Conservation (phyloP, 2,329 filamentous ascomycete species). For the Cercospora brassicicola region DNA sequence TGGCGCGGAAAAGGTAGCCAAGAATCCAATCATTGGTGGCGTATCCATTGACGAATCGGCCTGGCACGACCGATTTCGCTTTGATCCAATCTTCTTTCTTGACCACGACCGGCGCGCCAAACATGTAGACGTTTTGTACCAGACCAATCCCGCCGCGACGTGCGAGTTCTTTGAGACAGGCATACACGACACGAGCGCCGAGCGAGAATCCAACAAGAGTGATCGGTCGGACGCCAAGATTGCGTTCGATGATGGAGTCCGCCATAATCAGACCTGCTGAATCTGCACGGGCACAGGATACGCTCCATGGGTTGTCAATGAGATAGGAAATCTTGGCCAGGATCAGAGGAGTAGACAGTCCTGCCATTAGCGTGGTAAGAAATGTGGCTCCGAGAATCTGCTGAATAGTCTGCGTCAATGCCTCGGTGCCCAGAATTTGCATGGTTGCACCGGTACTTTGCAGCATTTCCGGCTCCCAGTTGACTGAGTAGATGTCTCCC, state of each 20-base stretch:
- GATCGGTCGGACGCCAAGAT: constrained; percentile 84
- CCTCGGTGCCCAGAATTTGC: constrained; percentile 96
- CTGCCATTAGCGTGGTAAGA: constrained; percentile 84
- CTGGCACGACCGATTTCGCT: constrained; percentile 78
- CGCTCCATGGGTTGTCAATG: constrained; percentile 97
- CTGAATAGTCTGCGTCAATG: constrained; percentile 91
- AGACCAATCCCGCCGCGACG: constrained; percentile 80
- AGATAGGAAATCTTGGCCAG: constrained; percentile 92
- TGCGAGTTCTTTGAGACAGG: constrained; percentile 82
- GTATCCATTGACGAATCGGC: constrained; percentile 93
- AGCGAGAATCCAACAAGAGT: constrained; percentile 94
- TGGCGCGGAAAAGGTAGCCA: constrained; percentile 89
- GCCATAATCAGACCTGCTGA: constrained; percentile 88
- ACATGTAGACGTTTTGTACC: constrained; percentile 92
- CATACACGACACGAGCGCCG: constrained; percentile 87
- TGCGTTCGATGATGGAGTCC: constrained; percentile 88
- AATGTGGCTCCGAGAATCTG: constrained; percentile 91
- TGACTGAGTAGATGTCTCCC: constrained; percentile 94
- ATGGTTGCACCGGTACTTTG: constrained; percentile 98
- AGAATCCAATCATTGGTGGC: constrained; percentile 96
- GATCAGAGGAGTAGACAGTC: constrained; percentile 86
- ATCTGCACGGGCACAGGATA: constrained; percentile 89
- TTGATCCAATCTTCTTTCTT: constrained; percentile 86
- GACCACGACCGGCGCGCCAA: constrained; percentile 86
- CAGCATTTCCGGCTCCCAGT: constrained; percentile 98